These are phyloP conservation scores for Hypomyces perniciosus DNA, from an alignment of 2,329 filamentous ascomycete species.

Conservation along the genomic window DNA sequence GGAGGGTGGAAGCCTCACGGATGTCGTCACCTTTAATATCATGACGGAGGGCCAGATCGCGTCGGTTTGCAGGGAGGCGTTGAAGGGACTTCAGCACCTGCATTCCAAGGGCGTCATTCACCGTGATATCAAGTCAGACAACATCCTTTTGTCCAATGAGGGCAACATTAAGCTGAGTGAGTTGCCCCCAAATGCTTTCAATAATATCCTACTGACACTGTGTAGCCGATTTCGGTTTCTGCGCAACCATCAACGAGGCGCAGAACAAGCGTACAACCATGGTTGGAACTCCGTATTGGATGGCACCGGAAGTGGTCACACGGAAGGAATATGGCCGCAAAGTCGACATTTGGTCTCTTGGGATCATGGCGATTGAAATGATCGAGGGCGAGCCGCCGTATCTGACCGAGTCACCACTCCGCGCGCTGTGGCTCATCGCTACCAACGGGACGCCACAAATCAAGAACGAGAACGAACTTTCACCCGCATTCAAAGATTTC, in stretches of 20 bases:
- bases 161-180: constrained; percentile 96
- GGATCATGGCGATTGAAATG: constrained; percentile 99
- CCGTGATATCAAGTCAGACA: constrained; percentile 98
- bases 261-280: constrained; percentile 98
- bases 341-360: constrained; percentile 96
- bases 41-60: constrained; percentile 98
- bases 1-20: constrained; percentile 95
- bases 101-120: constrained; percentile 98
- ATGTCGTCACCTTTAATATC: constrained; percentile 98
- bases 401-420: constrained; percentile 86
- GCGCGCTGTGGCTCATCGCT: constrained; percentile 91
- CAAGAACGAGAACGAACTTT: constrained; percentile 83
- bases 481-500: constrained; percentile 82
- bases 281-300: constrained; percentile 99
- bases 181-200: constrained; percentile 27
- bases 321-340: constrained; percentile 97
- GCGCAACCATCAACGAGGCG: constrained; percentile 93
- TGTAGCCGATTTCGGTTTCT: constrained; percentile 94
- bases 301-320: constrained; percentile 97
- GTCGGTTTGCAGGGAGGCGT: constrained; percentile 86
- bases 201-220: constrained; percentile 17
- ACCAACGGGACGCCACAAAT: constrained; percentile 93
- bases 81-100: constrained; percentile 86
- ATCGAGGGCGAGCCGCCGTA: constrained; percentile 98
- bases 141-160: constrained; percentile 87